These are phyloP conservation scores for Ustulina deusta DNA, from an alignment of 2,329 filamentous ascomycete genomes.

Conservation along the genomic window DNA sequence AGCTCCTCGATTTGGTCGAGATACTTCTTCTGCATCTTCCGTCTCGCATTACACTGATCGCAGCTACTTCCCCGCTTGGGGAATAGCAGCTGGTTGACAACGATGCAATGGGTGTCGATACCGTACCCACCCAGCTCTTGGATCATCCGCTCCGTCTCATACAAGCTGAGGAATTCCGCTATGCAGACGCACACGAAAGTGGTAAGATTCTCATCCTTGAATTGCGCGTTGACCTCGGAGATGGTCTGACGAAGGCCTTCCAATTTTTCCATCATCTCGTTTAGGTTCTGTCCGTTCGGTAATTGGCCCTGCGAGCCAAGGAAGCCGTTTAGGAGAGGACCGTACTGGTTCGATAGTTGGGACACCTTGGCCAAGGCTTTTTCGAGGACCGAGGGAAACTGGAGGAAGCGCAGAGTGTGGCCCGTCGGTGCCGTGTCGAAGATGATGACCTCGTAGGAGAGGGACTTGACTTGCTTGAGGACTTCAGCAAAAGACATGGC, in stretches of 20 bases:
- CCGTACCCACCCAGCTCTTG: conserved; percentile 93
- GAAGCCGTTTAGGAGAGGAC: conserved; percentile 93
- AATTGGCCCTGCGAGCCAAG: conserved; percentile 80
- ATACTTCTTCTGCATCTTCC: conserved; percentile 99
- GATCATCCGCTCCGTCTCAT: conserved; percentile 99
- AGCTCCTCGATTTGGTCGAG: conserved; percentile 98
- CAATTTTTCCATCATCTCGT: conserved; percentile 94
- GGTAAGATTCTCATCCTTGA: conserved; percentile 95
- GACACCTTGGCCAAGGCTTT: conserved; percentile 98
- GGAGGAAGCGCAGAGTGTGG: conserved; percentile 97
- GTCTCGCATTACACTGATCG: conserved; percentile 92
- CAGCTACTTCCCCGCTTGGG: conserved; percentile 86
- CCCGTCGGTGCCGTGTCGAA: conserved; percentile 99
- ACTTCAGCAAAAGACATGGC: conserved; percentile 99
- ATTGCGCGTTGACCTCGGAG: conserved; percentile 94
- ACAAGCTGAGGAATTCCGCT: conserved; percentile 93
- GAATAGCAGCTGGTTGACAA: conserved; percentile 97
- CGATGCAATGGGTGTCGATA: conserved; percentile 97
- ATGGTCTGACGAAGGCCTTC: conserved; percentile 94
- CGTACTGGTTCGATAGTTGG: conserved; percentile 92
- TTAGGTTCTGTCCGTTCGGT: conserved; percentile 91
- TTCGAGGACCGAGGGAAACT: conserved; percentile 97
- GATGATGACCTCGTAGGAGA: conserved; percentile 98
- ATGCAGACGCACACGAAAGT: conserved; percentile 99
- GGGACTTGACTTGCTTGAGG: conserved; percentile 97